Base-by-base conservation (phyloP, 2,329 filamentous ascomycete genomes). In the Arthroderma sp. region DNA sequence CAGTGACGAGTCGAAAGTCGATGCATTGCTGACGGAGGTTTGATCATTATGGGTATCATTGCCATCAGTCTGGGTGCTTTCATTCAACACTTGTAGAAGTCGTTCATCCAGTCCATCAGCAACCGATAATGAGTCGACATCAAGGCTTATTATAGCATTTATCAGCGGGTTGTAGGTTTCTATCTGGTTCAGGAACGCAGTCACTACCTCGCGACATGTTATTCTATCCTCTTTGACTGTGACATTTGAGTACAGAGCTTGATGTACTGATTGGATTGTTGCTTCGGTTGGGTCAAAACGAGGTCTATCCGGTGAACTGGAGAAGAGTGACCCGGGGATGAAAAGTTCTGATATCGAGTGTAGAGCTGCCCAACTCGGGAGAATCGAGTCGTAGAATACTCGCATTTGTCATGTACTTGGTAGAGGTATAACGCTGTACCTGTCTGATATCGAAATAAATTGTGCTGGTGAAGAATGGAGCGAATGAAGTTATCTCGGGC, bases 111-210 rank as follows among this genome's bases (percentile, higher is more conserved):
- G 66, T 0, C 69, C 64, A 56, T 79, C 75, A 3, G 83, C 82
- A 5, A 72, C 69, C 2, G 58, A 52, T 6, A 81, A 63, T 4
- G 77, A 77, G 51, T 74, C 64, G 0, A 77, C 73, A 57, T 81
- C 80, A 8, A 83, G 67, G 1, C 74, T 70, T 53, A 82, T 73
- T 55, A 85, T 73, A 3, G 82, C 79, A 60, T 84, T 83, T 58
- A 82, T 77, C 13, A 68, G 67, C 1, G 77, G 74, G 64, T 86
- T 82, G 66, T 80, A 74, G 1, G 72, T 70, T 60, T 81, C 76
- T 57, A 85, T 82, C 15, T 81, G 76, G 1, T 78, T 70, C 19
- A 85, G 67, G 64, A 82, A 84, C 1, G 76, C 70, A 5, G 74
- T 77, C 2, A 83, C 74, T 0, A 84, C 70, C 19, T 74, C 73